phyloP scores from a whole-genome alignment of 75 land plant genomes.

The Selaginella tamariscina region DNA sequence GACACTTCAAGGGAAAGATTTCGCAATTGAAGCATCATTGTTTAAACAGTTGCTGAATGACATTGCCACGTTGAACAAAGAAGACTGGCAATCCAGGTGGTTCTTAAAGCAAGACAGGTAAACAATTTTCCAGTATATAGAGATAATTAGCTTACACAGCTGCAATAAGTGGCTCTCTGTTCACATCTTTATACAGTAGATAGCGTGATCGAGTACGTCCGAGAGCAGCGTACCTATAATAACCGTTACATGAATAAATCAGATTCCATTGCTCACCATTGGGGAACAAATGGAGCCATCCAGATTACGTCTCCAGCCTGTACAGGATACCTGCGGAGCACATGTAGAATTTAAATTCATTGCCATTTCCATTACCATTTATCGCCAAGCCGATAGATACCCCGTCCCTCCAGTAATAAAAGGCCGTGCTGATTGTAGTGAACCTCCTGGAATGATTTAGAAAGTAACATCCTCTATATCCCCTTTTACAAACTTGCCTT shows the following conservation, averaged over 20 bases:
- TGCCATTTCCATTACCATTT: constrained; percentile 41
- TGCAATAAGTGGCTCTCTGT: constrained; percentile 45
- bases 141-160: background rate
- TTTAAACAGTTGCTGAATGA: constrained; percentile 82
- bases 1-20: constrained; percentile 57
- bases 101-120: constrained; percentile 50
- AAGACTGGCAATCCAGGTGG: constrained; percentile 45
- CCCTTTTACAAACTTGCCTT: constrained; percentile 37
- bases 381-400: constrained; percentile 84
- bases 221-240: constrained; percentile 86
- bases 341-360: background rate
- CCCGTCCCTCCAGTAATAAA: constrained; percentile 82
- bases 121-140: too few relatives aligned
- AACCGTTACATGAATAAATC: background rate
- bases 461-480: background rate
- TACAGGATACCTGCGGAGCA: constrained; percentile 67
- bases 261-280: constrained; percentile 43
- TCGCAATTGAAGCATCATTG: constrained; percentile 42
- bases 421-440: constrained; percentile 98
- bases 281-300: constrained; percentile 99
- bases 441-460: constrained; percentile 49
- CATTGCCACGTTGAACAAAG: constrained; percentile 56
- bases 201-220: constrained; percentile 74
- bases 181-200: constrained; percentile 80
- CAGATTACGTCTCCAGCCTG: constrained; percentile 96